Base-by-base conservation (phyloP, 2,329 filamentous ascomycete genomes). In the Neopestalotiopsis clavispora region DNA sequence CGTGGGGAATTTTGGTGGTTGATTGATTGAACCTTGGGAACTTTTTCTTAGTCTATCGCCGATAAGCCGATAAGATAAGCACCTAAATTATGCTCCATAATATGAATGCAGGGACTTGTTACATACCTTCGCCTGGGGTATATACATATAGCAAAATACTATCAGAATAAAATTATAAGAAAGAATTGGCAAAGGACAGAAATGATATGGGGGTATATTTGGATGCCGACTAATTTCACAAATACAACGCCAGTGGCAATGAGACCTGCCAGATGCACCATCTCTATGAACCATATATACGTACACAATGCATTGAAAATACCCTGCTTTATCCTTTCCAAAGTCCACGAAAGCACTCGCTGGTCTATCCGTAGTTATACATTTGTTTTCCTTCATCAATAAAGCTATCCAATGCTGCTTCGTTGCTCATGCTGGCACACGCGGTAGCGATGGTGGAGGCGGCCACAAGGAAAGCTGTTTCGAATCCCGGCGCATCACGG, bases 401-500 rank as follows among this genome's bases (percentile, higher is more conserved):
- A 38, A 38, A 9, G 59, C 10, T 17, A 17, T 62, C 23, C 23
- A 4, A 28, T 28, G 23, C 23, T 40, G 13, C 57, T 30, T 30
- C 23, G 57, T 30, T n/a, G 30, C 59, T 20, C 30, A 28, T 20
- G 12, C 23, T 40, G 59, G 30, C 17, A 17, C 20, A 14, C 30
- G 10, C 34, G 3, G 10, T 32, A n/a, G n/a, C 30, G 9, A 4
- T 62, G 30, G 30, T 17, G 32, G 30, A 12, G 59, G 59, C 12
- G 59, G 28, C 34, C 32, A n/a, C 59, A 62, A 20, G 28, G 32
- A 62, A 17, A 62, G 59, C 9, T 20, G 59, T 13, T 20, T 62
- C 3, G 30, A 40, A 6, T 38, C 59, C 4, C 59, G 59, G 34
- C 30, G 59, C 59, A 20, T 38, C 17, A 77, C 40, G 9, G 75